phyloP scores from a whole-genome alignment of 352 stramenopile species.

The Phytopythium litorale region DNA sequence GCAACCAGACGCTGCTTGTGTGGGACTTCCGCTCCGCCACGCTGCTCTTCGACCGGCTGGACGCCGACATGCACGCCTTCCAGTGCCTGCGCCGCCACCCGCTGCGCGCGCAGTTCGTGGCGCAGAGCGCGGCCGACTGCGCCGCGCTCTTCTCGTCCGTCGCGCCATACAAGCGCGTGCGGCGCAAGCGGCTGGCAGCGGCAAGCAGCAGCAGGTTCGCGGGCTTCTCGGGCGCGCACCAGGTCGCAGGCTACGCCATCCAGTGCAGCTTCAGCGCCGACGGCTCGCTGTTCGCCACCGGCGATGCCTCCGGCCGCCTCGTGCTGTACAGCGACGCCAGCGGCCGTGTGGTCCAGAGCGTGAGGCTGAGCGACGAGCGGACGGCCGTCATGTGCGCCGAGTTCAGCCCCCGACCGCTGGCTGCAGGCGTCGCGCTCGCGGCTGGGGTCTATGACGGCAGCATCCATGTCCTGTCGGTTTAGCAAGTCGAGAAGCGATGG shows the following conservation, averaged over 20 bases:
- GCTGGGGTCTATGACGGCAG: not conserved
- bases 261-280: slow-evolving; percentile 53
- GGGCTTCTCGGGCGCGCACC: slow-evolving; percentile 27
- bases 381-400: not conserved
- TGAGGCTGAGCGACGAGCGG: not conserved
- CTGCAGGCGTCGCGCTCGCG: not conserved
- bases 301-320: slow-evolving; percentile 37
- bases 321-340: slow-evolving; percentile 32
- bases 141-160: slow-evolving; percentile 34
- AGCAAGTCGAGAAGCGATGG: not conserved
- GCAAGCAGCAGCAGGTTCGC: not conserved
- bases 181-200: slow-evolving; percentile 9
- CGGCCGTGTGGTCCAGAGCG: not conserved
- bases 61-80: slow-evolving; percentile 43
- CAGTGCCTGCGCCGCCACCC: slow-evolving; percentile 44
- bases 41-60: slow-evolving; percentile 44
- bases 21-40: slow-evolving; percentile 48
- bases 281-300: slow-evolving; percentile 37
- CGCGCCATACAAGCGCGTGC: slow-evolving; percentile 45
- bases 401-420: not conserved
- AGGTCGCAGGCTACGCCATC: slow-evolving; percentile 39
- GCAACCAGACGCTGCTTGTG: slow-evolving; percentile 61
- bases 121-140: slow-evolving; percentile 40
- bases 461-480: not conserved
- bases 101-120: slow-evolving; percentile 28